phyloP scores from a whole-genome alignment of 1,284 basidiomycete species.

The Cutaneotrichosporon cavernicola region DNA sequence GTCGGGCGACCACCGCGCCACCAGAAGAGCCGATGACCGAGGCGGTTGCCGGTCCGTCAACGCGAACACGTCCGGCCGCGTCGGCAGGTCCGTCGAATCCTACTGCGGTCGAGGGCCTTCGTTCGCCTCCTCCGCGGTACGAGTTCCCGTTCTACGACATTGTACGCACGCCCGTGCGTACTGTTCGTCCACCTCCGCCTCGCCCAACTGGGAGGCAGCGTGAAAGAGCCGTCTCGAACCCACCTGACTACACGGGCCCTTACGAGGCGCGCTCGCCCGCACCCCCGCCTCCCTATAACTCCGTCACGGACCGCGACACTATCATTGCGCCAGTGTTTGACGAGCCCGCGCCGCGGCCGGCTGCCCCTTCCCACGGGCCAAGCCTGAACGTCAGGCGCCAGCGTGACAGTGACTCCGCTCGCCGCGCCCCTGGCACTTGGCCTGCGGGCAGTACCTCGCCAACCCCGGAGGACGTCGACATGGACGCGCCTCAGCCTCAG shows the following conservation, averaged over 20 bases:
- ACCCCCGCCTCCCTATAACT: neutral
- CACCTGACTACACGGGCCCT: neutral
- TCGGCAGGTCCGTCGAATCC: neutral
- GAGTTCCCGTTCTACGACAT: slow-evolving; percentile 22
- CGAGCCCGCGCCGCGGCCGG: neutral
- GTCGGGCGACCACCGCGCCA: neutral
- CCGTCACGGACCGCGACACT: neutral
- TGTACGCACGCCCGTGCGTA: slow-evolving; percentile 9
- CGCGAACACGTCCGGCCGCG: neutral
- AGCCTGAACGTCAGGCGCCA: neutral
- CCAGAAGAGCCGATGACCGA: neutral
- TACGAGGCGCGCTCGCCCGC: neutral
- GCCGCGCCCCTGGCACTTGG: neutral
- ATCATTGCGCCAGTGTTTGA: neutral
- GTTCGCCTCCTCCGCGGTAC: slow-evolving; percentile 18
- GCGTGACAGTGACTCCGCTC: neutral
- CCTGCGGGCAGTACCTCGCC: neutral
- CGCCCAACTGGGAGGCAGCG: neutral
- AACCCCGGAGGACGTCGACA: neutral
- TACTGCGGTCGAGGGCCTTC: neutral
- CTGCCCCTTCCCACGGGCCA: neutral
- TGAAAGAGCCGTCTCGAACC: neutral
- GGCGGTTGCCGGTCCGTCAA: neutral
- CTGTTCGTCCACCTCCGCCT: neutral
- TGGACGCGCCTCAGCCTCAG: neutral